Conservation (phyloP, 495 filamentous ascomycete genomes). For the Penicillium canescens region DNA sequence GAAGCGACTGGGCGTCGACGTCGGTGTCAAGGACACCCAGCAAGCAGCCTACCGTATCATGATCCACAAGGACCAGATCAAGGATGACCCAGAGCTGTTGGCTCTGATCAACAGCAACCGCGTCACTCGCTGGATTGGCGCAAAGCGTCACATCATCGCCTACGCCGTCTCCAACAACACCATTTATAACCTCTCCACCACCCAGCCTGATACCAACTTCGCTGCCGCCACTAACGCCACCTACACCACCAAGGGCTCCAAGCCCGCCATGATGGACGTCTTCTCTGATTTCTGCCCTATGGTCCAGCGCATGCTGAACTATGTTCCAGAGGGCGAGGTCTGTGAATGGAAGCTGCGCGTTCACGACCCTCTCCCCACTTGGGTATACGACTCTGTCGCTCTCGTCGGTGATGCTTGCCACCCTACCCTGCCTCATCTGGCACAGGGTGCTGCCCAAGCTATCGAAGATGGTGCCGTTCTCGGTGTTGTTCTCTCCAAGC, state of each 20-base stretch:
- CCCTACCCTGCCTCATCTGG: conserved; percentile 74
- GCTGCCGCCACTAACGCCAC: conserved; percentile 70
- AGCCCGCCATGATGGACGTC: conserved; percentile 64
- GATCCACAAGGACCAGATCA: conserved; percentile 67
- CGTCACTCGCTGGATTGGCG: conserved; percentile 79
- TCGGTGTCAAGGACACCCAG: conserved; percentile 66
- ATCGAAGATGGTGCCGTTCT: conserved; percentile 79
- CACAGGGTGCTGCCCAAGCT: conserved; percentile 82
- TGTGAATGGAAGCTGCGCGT: conserved; percentile 79
- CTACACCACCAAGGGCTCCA: conserved; percentile 74
- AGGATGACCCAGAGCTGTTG: conserved; percentile 64
- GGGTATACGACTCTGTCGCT: conserved; percentile 66
- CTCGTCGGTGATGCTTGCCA: conserved; percentile 80
- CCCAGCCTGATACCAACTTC: conserved; percentile 74
- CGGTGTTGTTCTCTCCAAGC: conserved; percentile 59
- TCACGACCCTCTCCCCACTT: conserved; percentile 68
- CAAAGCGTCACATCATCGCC: conserved; percentile 78
- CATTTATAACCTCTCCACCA: conserved; percentile 77
- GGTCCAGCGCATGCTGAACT: conserved; percentile 69
- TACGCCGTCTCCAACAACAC: conserved; percentile 74
- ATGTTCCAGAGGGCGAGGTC: conserved; percentile 79
- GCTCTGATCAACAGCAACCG: conserved; percentile 63
- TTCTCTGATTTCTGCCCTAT: conserved; percentile 72
- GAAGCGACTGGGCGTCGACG: conserved; percentile 49
- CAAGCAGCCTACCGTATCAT: conserved; percentile 87